A percentile compares a stretch with the other conserved stretches of the same genome.
These are phyloP conservation scores for Lagenidium sp. DNA, from an alignment of 352 stramenopile genomes.

Conservation along the genomic window DNA sequence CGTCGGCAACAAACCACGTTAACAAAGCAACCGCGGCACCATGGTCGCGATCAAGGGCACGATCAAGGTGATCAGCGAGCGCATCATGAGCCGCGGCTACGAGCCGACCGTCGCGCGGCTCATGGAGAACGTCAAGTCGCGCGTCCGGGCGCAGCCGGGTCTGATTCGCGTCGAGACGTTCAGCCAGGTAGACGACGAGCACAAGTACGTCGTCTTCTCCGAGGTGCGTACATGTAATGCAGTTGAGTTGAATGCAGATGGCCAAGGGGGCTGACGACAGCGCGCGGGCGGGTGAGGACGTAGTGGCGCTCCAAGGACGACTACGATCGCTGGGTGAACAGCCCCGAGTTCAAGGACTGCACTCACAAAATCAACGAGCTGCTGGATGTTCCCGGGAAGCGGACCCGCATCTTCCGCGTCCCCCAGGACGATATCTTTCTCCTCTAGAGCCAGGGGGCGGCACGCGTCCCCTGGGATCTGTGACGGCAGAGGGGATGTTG, in stretches of 20 bases:
- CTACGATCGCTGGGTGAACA: constrained; percentile 73
- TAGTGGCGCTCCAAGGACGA: constrained; percentile 75
- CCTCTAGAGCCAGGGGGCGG: constrained; percentile 22
- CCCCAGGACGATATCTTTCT: constrained; percentile 82
- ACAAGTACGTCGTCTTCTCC: constrained; percentile 87
- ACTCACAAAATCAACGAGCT: constrained; percentile 79
- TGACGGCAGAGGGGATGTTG: too few species aligned
- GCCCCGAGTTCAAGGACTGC: constrained; percentile 70
- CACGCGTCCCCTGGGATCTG: too few species aligned
- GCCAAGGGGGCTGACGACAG: too few species aligned
- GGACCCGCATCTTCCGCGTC: constrained; percentile 73
- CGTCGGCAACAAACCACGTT: background rate
- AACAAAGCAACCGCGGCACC: background rate
- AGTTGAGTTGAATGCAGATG: too few species aligned
- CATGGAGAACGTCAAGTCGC: constrained; percentile 83
- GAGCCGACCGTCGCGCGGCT: constrained; percentile 73
- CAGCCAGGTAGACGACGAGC: constrained; percentile 62
- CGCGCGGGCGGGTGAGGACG: too few species aligned
- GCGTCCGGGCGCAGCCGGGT: constrained; percentile 64
- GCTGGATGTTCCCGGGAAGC: constrained; percentile 69
- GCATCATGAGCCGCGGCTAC: constrained; percentile 84
- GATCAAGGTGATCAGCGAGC: constrained; percentile 67
- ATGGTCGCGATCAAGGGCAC: constrained; percentile 11
- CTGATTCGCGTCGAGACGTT: constrained; percentile 74
- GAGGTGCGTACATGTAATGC: constrained; percentile 35